Evolutionary conservation across 2,329 filamentous ascomycete genomes (phyloP).

Genomic region (Furcasterigmium furcatum): DNA sequence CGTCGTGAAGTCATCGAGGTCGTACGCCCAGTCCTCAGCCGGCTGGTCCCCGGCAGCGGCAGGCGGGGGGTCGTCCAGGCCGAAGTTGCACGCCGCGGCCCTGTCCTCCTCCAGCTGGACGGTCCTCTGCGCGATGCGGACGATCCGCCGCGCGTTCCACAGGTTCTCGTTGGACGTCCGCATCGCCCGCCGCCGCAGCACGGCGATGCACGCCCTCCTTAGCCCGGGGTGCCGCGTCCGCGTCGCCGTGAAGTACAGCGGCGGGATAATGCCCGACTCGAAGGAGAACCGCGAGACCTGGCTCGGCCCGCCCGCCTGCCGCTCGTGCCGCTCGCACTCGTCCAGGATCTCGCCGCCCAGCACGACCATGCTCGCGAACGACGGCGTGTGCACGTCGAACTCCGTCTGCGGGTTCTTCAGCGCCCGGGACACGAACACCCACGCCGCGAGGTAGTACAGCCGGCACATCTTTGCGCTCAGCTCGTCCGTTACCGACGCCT

Average conservation of each 20-base stretch:
- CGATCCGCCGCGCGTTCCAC: slow-evolving; percentile 29
- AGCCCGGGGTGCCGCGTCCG: slow-evolving; percentile 39
- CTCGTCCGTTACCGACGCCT: slow-evolving; percentile 4
- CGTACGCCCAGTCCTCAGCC: neutral
- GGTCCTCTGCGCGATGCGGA: slow-evolving; percentile 26
- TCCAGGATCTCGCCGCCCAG: slow-evolving; percentile 16
- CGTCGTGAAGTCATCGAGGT: neutral
- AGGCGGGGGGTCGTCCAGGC: neutral
- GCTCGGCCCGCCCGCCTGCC: slow-evolving; percentile 6
- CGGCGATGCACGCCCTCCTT: slow-evolving; percentile 30
- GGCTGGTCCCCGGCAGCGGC: neutral
- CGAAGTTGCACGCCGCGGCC: neutral
- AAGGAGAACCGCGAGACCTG: slow-evolving; percentile 30
- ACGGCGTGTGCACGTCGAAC: slow-evolving; percentile 28
- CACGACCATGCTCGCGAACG: slow-evolving; percentile 33
- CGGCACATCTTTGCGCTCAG: slow-evolving; percentile 24
- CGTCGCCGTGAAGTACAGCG: slow-evolving; percentile 35
- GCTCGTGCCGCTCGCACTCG: slow-evolving; percentile 1
- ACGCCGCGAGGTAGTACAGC: slow-evolving; percentile 30
- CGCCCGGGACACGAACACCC: slow-evolving; percentile 27
- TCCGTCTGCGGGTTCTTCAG: slow-evolving; percentile 24
- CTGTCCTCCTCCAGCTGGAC: slow-evolving; percentile 30
- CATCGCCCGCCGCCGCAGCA: slow-evolving; percentile 26
- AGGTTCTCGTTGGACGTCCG: slow-evolving; percentile 32
- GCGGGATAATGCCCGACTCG: slow-evolving; percentile 37